These are phyloP conservation scores for Pythium biforme DNA, from an alignment of 352 stramenopile genomes.

Conservation along the genomic window DNA sequence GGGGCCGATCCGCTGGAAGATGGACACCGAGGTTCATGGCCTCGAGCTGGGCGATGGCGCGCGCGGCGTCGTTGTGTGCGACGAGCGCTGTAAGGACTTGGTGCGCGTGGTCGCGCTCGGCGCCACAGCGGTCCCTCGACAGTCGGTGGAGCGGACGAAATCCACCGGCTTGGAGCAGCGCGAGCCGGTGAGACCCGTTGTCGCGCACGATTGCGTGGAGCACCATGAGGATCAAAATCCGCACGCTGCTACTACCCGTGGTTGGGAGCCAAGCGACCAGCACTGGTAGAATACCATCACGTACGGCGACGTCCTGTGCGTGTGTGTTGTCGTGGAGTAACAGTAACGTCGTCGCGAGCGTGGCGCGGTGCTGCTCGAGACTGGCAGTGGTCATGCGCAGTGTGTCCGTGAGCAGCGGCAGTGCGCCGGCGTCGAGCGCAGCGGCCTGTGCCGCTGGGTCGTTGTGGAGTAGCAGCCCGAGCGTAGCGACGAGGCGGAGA, in stretches of 20 bases:
- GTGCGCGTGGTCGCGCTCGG: neutral
- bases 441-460: neutral
- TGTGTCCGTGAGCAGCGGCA: neutral
- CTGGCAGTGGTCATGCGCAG: neutral
- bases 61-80: neutral
- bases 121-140: neutral
- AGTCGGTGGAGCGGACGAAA: neutral
- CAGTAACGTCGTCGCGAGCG: neutral
- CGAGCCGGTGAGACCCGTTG: neutral
- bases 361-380: neutral
- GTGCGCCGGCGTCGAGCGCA: neutral
- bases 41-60: neutral
- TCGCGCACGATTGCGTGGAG: neutral
- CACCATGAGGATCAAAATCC: neutral
- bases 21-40: too few species aligned
- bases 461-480: neutral
- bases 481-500: neutral
- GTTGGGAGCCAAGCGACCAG: neutral
- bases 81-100: neutral
- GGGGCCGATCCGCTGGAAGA: neutral
- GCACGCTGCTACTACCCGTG: neutral
- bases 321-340: neutral
- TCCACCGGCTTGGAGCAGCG: neutral
- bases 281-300: neutral
- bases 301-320: neutral